A percentile compares a stretch with the other conserved stretches of the same genome.
phyloP scores from a whole-genome alignment of 2,329 filamentous ascomycete species.

The Rugonectria rugulosa region DNA sequence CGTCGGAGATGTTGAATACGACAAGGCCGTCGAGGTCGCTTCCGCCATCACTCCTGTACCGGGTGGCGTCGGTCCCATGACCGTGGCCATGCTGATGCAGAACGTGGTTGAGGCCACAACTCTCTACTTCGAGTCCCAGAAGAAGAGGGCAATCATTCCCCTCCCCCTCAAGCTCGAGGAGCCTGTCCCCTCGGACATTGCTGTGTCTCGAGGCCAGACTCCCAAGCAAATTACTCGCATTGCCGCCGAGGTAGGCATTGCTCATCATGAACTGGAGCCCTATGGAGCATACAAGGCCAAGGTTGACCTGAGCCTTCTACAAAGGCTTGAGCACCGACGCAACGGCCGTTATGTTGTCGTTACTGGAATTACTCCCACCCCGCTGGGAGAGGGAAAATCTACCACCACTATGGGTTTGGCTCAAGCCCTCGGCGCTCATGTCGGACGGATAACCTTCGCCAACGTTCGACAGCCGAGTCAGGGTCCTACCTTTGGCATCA shows the following conservation, averaged over 20 bases:
- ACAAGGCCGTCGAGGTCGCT: slow-evolving; percentile 82
- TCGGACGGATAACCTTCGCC: slow-evolving; percentile 89
- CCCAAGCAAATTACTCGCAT: slow-evolving; percentile 91
- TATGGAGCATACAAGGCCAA: slow-evolving; percentile 97
- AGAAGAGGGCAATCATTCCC: slow-evolving; percentile 78
- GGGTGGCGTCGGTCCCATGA: slow-evolving; percentile 98
- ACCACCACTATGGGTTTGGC: slow-evolving; percentile 96
- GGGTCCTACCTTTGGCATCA: slow-evolving; percentile 98
- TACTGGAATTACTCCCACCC: slow-evolving; percentile 95
- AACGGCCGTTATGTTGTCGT: slow-evolving; percentile 93
- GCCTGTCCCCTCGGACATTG: slow-evolving; percentile 96
- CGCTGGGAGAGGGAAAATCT: slow-evolving; percentile 96
- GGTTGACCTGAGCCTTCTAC: slow-evolving; percentile 82
- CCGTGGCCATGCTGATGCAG: slow-evolving; percentile 95
- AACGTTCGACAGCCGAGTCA: slow-evolving; percentile 98
- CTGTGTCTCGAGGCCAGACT: slow-evolving; percentile 84
- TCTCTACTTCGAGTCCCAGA: slow-evolving; percentile 82
- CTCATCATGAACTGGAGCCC: slow-evolving; percentile 87
- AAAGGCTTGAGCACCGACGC: slow-evolving; percentile 84
- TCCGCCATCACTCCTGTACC: slow-evolving; percentile 96
- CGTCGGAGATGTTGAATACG: slow-evolving; percentile 94
- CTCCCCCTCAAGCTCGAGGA: slow-evolving; percentile 80
- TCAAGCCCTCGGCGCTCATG: slow-evolving; percentile 88
- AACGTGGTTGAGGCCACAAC: slow-evolving; percentile 92
- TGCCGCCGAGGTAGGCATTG: slow-evolving; percentile 87